phyloP scores from a whole-genome alignment of 495 filamentous ascomycete genomes.

The Durotheca rogersii region DNA sequence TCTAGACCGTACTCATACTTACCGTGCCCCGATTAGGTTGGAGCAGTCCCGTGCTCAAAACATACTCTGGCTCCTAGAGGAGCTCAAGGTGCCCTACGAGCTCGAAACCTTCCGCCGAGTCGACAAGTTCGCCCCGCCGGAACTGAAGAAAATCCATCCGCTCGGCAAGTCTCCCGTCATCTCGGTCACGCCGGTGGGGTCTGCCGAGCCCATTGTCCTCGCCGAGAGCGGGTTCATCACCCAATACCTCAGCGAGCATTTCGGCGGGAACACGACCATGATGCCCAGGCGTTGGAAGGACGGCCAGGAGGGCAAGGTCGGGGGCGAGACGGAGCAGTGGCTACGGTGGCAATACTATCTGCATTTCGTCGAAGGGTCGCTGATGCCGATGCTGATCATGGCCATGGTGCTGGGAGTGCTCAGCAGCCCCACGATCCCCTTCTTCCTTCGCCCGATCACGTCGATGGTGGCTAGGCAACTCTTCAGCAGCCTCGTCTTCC shows the following conservation, averaged over 20 bases:
- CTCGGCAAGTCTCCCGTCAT: conserved; percentile 83
- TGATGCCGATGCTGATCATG: conserved; percentile 70
- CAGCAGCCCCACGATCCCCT: conserved; percentile 66
- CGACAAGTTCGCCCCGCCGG: conserved; percentile 62
- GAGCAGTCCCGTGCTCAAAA: conserved; percentile 78
- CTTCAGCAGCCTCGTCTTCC: conserved; percentile 57
- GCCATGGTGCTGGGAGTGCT: conserved; percentile 41
- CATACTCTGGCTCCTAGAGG: conserved; percentile 87
- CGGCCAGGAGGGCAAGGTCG: conserved; percentile 55
- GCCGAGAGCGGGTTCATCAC: conserved; percentile 79
- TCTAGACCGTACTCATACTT: conserved; percentile 11
- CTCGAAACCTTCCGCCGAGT: conserved; percentile 71
- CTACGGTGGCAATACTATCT: conserved; percentile 73
- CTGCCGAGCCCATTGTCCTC: conserved; percentile 60
- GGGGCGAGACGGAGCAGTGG: conserved; percentile 74
- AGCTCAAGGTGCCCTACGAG: conserved; percentile 75
- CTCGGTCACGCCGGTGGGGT: conserved; percentile 47
- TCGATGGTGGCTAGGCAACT: conserved; percentile 62
- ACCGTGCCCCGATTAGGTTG: conserved; percentile 65
- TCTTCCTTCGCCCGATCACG: conserved; percentile 83
- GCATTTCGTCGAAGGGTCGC: conserved; percentile 70
- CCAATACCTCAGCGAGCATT: conserved; percentile 80
- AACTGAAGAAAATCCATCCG: conserved; percentile 75
- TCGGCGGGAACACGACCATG: conserved; percentile 50
- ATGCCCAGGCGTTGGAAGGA: conserved; percentile 63